Base-by-base conservation (phyloP, 352 stramenopile genomes). In the Globisporangium abappressorium region DNA sequence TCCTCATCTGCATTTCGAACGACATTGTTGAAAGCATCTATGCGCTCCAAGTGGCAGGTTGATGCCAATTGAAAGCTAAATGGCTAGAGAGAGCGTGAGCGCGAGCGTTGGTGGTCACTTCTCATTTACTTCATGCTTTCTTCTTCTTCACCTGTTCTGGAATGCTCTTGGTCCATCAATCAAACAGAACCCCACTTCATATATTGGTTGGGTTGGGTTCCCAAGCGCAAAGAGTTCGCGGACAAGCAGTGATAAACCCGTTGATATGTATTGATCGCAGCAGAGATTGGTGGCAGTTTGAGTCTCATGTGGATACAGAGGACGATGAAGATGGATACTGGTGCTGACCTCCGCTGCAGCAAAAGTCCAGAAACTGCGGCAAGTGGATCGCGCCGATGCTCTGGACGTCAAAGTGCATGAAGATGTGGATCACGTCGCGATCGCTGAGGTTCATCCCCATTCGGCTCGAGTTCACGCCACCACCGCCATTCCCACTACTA, bases 331-430 rank as follows among this genome's bases (percentile, higher is more conserved):
- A 46, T 46, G 38, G 11, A 46, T 47, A 7, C 38, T 47, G 38
- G 2, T 47, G 14, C 12, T 33, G 28, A 33, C 38, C 38, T 47
- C 38, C 38, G 47, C 15, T 49, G 33, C 64, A 41, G 49, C 71
- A 89, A 54, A 83, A 90, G 24, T 79, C 60, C 5, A 82, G 14
- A 24, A 91, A 76, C 3, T 65, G 38, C 12, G 58, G 38, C n/a
- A 89, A 28, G 8, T 62, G 57, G n/a, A 93, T 86, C 12, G 79
- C 80, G 2, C 83, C 85, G 20, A 93, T 79, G 68, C 83, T 87
- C 57, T 89, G 73, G 5, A 71, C 28, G 60, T 93, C 85, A 62
- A 92, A 92, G 68, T 86, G 74, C 85, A 93, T 93, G 76, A 93
- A 93, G 15, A 82, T 79, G 64, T 92, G 84, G 68, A 92, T 89